Percentiles rank a stretch among this genome's conserved stretches.
phyloP scores from a whole-genome alignment of 345 rosid genomes.

The Gynandropsis gynandra region DNA sequence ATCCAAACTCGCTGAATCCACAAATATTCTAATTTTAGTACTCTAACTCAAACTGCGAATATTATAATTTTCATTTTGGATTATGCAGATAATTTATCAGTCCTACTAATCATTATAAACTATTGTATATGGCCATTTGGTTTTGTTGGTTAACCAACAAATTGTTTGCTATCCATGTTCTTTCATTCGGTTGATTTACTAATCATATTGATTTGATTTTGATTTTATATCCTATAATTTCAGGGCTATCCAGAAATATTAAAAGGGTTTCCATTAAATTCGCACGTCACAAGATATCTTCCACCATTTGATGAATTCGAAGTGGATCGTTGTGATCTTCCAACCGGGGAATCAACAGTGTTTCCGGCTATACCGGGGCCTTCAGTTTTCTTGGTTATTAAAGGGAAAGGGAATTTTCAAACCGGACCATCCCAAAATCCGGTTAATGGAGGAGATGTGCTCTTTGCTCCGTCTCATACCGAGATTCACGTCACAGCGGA shows the following conservation, averaged over 20 bases:
- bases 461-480: slow-evolving; percentile 66
- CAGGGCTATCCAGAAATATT: slow-evolving; percentile 86
- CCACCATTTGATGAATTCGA: slow-evolving; percentile 96
- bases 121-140: no score
- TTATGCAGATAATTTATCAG: no score
- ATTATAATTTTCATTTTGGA: no score
- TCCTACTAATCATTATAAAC: no score
- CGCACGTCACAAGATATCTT: slow-evolving; percentile 63
- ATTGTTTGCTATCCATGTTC: not conserved
- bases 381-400: slow-evolving; percentile 54
- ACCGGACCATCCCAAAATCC: slow-evolving; percentile 29
- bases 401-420: slow-evolving; percentile 51
- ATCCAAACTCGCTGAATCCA: no score
- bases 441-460: slow-evolving; percentile 58
- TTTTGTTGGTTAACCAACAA: not conserved
- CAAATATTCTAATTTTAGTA: no score
- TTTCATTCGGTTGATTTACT: slow-evolving; percentile 1
- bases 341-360: slow-evolving; percentile 43
- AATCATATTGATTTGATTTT: slow-evolving; percentile 1
- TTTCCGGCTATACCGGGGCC: slow-evolving; percentile 75
- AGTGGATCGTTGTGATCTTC: slow-evolving; percentile 69
- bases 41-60: no score
- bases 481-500: slow-evolving; percentile 43
- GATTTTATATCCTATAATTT: slow-evolving; percentile 19
- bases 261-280: slow-evolving; percentile 55